Base-by-base conservation (phyloP, 208 protist genomes). In the Trypanosoma platydactyli region DNA sequence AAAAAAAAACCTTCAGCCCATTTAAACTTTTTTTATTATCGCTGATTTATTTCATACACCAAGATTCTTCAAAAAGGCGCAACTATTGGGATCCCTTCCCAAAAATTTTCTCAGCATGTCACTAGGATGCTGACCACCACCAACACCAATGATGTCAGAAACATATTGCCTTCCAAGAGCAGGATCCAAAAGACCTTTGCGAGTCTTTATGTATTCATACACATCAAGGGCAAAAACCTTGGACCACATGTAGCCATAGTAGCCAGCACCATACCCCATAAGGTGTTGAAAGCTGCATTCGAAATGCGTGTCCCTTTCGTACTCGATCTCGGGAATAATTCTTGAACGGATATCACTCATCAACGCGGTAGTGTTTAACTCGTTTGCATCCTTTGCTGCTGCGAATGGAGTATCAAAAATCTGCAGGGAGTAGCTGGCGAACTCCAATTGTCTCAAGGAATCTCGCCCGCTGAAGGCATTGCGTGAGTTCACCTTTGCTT, bases 191-290 rank as follows among this genome's bases (percentile, higher is more conserved):
- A 95, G 63, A 24, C 85, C 87, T 50, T 87, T 71, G 60, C 76
- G 80, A 22, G 67, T 73, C 30, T 77, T 75, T 46, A 95, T 91
- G 67, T 89, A 89, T 30, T 87, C 76, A 71, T 94, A 93, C 16
- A 91, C 75, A 54, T 95, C 90, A 59, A 91, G 63, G 7, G 87
- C 85, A 68, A 92, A 92, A 49, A 93, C 90, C 70, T 92, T 90
- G 49, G 84, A 89, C 79, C 83, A 95, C 79, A 91, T 86, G 80
- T 95, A 92, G 29, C 81, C 81, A 68, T 95, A 95, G 75, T 94
- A 94, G 22, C 78, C 79, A 16, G 87, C 85, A 22, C 77, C 80
- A 68, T 95, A 94, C 20, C 87, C 87, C 6, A 73, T 91, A 42
- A 95, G 65, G 66, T 95, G 90, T 0, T 76, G 79, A 63, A 95